Evolutionary conservation across 148 eudicot species (phyloP), one percentile per base, ranked within the genome.

Genomic region (Pouteria glomerata): DNA sequence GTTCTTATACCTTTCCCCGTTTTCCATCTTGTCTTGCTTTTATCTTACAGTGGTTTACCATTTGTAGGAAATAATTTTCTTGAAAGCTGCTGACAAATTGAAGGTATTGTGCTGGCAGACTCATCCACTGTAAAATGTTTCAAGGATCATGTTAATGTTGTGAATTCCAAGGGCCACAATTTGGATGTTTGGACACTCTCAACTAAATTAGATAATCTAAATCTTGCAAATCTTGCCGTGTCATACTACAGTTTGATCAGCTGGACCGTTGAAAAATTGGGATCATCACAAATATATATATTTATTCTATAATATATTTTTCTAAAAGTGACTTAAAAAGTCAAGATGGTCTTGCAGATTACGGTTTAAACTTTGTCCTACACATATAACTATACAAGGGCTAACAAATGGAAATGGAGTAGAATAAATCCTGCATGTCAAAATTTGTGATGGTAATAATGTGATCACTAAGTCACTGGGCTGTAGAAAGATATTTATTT

Each of bases 61-160:
- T 75, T 44, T 86, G 79, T 59, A 93, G 98, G 98, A 93, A 85
- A 76, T 82, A 66, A 93, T 93, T 68, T 93, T 93, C 77, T 51
- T 77, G 81, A 78, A 86, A 74, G 91, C 84, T 74, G 87, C 84
- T 64, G 53, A 82, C 72, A 78, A 80, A 61, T 76, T 93, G 62
- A 88, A 93, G 98, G 98, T 93, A 85, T 63, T 77, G 16, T 66
- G 15, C 53, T 65, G 31, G 31, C 41, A 30, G 34, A 27, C 35
- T 65, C 31, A 18, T 63, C 23, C 50, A 48, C 67, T 65, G 39
- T 16, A 11, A 15, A 27, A 29, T 6, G 48, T 66, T 66, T 10
- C 3, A 2, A 16, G 6, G 10, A 27, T 8, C 18, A 2, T 8
- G 18, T 48, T 48, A 48, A 48, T 48, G 13, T 48, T 48, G n/a